Evolutionary conservation across 805 yeast genomes (phyloP).

Genomic region (Metschnikowia lachancei): DNA sequence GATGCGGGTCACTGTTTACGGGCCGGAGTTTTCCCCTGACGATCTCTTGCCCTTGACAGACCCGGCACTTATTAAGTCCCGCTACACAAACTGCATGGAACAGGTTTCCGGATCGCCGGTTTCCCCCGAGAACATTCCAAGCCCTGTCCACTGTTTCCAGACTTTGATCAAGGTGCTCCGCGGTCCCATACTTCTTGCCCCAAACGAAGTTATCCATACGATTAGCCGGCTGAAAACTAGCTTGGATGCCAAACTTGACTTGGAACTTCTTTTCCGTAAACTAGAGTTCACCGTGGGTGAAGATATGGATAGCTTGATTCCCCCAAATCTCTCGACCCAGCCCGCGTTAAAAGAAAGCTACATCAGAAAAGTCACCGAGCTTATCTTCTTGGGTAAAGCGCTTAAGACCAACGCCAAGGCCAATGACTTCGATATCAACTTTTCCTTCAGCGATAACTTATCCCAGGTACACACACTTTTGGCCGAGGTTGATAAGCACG

Average conservation of each 20-base stretch:
- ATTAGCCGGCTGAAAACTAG: constrained; percentile 51
- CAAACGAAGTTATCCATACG: constrained; percentile 49
- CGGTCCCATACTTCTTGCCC: constrained; percentile 56
- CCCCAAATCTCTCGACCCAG: constrained; percentile 42
- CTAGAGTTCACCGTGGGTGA: constrained; percentile 42
- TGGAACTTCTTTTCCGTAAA: constrained; percentile 47
- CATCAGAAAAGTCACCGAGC: constrained; percentile 53
- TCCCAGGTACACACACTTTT: constrained; percentile 33
- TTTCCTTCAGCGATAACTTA: constrained; percentile 35
- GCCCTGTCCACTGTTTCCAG: constrained; percentile 54
- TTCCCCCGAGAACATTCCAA: constrained; percentile 42
- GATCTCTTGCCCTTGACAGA: constrained; percentile 49
- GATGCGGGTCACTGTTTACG: constrained; percentile 51
- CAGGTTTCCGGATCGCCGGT: constrained; percentile 26
- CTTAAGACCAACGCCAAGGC: constrained; percentile 6
- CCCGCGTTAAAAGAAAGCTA: constrained; percentile 46
- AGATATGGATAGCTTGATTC: constrained; percentile 38
- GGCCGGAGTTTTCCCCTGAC: constrained; percentile 47
- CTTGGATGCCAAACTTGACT: constrained; percentile 56
- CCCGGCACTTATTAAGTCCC: constrained; percentile 45
- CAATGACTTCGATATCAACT: constrained; percentile 20
- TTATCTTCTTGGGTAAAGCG: constrained; percentile 36
- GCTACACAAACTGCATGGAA: constrained; percentile 44
- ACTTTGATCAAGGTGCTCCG: constrained; percentile 61
- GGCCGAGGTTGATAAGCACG: constrained; percentile 39